These are phyloP conservation scores for Microbotryomycetes sp. DNA, from an alignment of 1,284 basidiomycete genomes.

Conservation along the genomic window DNA sequence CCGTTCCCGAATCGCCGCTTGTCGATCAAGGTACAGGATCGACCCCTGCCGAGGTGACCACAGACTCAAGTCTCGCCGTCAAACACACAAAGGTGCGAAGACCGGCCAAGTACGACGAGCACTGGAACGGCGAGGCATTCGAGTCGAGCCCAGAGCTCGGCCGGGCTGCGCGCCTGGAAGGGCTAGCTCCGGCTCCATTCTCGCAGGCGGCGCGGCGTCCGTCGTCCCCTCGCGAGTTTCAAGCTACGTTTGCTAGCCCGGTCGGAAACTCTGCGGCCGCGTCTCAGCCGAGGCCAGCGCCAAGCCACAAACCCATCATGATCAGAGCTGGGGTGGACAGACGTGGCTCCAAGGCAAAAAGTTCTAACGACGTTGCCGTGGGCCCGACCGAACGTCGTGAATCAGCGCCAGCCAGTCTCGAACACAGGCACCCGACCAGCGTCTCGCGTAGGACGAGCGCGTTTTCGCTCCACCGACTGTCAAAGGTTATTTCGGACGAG, in stretches of 20 bases:
- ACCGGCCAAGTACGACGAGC: not conserved
- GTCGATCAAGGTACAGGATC: too few species aligned
- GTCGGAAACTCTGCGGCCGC: conserved; percentile 1
- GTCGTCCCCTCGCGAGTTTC: not conserved
- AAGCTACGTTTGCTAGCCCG: not conserved
- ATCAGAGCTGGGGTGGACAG: not conserved
- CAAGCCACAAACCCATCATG: conserved; percentile 5
- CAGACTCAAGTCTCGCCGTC: too few species aligned
- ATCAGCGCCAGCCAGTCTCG: not conserved
- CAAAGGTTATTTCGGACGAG: not conserved
- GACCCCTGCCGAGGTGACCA: too few species aligned
- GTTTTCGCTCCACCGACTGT: not conserved
- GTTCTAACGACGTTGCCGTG: not conserved
- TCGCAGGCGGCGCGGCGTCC: too few species aligned
- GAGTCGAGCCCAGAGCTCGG: not conserved
- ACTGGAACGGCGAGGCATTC: conserved; percentile 1
- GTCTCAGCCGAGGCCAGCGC: not conserved
- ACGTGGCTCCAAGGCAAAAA: not conserved
- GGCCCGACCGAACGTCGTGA: not conserved
- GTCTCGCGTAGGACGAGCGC: not conserved
- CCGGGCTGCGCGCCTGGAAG: not conserved
- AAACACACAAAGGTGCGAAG: not conserved
- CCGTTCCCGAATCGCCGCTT: not conserved
- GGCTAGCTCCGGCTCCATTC: not conserved
- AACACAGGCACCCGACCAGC: not conserved